Evolutionary conservation across 768 basidiomycete species (phyloP).

Genomic region (Auricularia sp.): DNA sequence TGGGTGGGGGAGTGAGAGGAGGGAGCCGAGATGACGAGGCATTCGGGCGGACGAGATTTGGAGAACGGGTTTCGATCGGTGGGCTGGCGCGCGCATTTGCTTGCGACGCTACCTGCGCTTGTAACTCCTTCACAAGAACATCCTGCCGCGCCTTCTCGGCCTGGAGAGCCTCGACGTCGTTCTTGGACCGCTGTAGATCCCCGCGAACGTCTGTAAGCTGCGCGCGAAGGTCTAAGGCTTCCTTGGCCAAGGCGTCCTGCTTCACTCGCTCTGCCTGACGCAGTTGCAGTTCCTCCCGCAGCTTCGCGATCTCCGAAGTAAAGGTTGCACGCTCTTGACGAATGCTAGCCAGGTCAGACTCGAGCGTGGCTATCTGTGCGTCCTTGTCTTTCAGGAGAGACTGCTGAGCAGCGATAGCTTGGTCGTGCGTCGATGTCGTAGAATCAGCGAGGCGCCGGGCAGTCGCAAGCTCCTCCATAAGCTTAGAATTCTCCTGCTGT

Average conservation of each 20-base stretch:
- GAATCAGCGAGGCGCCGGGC: conserved; percentile 40
- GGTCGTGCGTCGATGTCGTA: conserved; percentile 23
- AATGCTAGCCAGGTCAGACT: conserved; percentile 37
- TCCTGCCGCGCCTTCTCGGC: conserved; percentile 65
- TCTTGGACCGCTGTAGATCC: conserved; percentile 54
- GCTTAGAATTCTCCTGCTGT: conserved; percentile 32
- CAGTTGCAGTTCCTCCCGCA: conserved; percentile 52
- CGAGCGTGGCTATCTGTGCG: conserved; percentile 34
- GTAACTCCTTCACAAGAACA: conserved; percentile 61
- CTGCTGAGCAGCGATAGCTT: conserved; percentile 25
- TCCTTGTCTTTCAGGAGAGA: conserved; percentile 42
- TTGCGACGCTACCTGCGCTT: conserved; percentile 40
- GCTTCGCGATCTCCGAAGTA: conserved; percentile 29
- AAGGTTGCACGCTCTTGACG: conserved; percentile 36
- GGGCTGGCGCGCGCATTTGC: conserved; percentile 35
- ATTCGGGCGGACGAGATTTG: conserved; percentile 41
- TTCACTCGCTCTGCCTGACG: neutral
- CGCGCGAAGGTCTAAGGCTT: neutral
- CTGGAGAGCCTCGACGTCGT: conserved; percentile 71
- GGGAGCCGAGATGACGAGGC: conserved; percentile 58
- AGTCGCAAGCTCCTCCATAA: conserved; percentile 48
- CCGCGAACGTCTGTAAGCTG: neutral
- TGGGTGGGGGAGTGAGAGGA: conserved; percentile 80
- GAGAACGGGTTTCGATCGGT: conserved; percentile 8
- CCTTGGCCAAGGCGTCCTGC: neutral